Evolutionary conservation across 177 flowering plant species (phyloP), one percentile per base, ranked within the genome.

Genomic region (Vitis hybrid): DNA sequence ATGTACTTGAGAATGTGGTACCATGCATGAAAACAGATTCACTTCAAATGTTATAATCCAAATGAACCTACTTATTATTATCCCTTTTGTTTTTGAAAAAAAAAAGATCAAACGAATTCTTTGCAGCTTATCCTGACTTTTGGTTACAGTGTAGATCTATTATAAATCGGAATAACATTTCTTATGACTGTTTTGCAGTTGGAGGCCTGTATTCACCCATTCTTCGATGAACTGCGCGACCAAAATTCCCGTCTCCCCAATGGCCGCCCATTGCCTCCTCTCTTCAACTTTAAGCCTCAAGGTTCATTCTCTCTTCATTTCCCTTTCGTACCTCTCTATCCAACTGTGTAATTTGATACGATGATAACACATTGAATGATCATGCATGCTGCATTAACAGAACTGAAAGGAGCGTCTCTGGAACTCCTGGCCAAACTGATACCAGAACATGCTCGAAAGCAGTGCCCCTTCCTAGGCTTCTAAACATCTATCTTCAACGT

Each of bases 151-250:
- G 29, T 26, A 26, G 29, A 26, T 26, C 9, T 39, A 1, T 39
- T 39, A 39, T 39, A 39, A 39, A 39, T 39, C 7, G 0, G 8
- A 39, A 39, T 39, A 0, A 39, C 8, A 39, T 0, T 2, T 3
- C 55, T 7, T 19, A 5, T 56, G 26, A 14, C 62, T 72, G 6
- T 33, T 14, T 65, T 72, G 79, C 87, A 87, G 90, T 62, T 87
- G 58, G 87, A 87, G 67, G 89, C 89, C 6, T 78, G 73, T 52
- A 45, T 74, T 60, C 90, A 87, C 64, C 84, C 87, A n/a, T 85
- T 87, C 55, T 87, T 87, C 51, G 74, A 85, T 69, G 89, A 87
- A 62, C 86, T 87, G 33, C 89, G 90, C 39, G 86, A 87, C 65
- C 84, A 87, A 12, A 84, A 70, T 50, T 64, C 87, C 39, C 87